Conservation (phyloP, 2,329 filamentous ascomycete species). For the Pezizomycotina sp. region DNA sequence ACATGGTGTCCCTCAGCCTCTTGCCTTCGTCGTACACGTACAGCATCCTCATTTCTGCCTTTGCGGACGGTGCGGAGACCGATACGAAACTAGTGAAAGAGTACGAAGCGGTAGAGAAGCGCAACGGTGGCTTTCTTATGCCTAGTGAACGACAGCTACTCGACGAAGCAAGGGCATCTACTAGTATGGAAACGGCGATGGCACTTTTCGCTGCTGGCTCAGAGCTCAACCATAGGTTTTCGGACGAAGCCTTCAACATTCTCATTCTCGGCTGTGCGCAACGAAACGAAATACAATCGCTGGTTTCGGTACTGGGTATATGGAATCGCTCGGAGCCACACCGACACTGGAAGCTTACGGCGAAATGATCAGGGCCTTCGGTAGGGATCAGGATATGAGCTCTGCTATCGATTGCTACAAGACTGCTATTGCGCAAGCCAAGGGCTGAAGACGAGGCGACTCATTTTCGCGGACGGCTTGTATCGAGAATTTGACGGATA, state of each 20-base stretch:
- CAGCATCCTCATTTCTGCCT: constrained; percentile 65
- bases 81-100: too few relatives aligned
- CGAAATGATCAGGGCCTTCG: constrained; percentile 89
- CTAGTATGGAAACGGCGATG: constrained; percentile 68
- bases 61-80: constrained; percentile 59
- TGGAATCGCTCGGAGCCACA: constrained; percentile 60
- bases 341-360: constrained; percentile 74
- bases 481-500: too few relatives aligned
- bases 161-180: constrained; percentile 71
- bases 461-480: too few relatives aligned
- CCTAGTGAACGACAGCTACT: constrained; percentile 71
- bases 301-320: constrained; percentile 81
- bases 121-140: constrained; percentile 18
- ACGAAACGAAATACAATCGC: constrained; percentile 64
- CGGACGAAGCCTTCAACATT: constrained; percentile 61
- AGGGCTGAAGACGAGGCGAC: too few relatives aligned
- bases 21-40: constrained; percentile 72
- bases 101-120: too few relatives aligned
- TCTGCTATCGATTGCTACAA: constrained; percentile 92
- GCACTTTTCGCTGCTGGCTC: constrained; percentile 70
- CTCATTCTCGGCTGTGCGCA: constrained; percentile 78
- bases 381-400: constrained; percentile 58
- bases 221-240: constrained; percentile 40
- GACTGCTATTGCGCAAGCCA: too few relatives aligned
- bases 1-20: constrained; percentile 81